Evolutionary conservation across 495 filamentous ascomycete species (phyloP), one percentile per base, ranked within the genome.

Genomic region (Aspergillus affinis): DNA sequence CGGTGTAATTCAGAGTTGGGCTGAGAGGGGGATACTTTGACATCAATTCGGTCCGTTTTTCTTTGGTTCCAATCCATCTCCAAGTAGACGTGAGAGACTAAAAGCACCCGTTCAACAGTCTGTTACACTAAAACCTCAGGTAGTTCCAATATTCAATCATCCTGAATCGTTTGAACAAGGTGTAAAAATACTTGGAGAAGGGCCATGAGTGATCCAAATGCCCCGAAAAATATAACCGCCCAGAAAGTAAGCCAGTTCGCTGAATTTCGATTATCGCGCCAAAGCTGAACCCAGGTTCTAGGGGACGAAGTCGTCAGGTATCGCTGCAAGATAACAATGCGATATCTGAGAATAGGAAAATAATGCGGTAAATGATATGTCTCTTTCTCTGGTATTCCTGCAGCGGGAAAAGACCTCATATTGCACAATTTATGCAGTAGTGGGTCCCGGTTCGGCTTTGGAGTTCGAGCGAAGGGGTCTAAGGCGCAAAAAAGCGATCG

Each of bases 1-100:
- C 51, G 78, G 78, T 0, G 58, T 81, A 7, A 74, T 81, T 48
- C 68, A 78, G 57, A 80, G 76, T 54, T 82, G 78, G 78, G 70
- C 61, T 27, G 75, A 78, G 55, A 54, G 62, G 32, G 29, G 20
- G 1, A 59, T 54, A 18, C 10, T 36, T 36, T 36, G 32, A 36
- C 6, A 9, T 36, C 29, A 8, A 8, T 4, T 30, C 29, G 8
- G 29, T 30, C 29, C 29, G 8, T 30, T 30, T 30, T 30, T 30
- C n/a, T 30, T 4, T 30, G 8, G 4, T 4, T 30, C 29, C 29
- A 30, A 8, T 4, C 4, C 29, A 4, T 4, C 8, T 4, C 29
- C 29, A 30, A 30, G 29, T 4, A n/a, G n/a, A n/a, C n/a, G n/a
- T n/a, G n/a, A n/a, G n/a, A n/a, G n/a, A n/a, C n/a, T n/a, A n/a